A percentile compares a stretch with the other conserved stretches of the same genome.
Conservation (phyloP, 1,139 yeast genomes). For the Chernovozyma sophiae-reginae region DNA sequence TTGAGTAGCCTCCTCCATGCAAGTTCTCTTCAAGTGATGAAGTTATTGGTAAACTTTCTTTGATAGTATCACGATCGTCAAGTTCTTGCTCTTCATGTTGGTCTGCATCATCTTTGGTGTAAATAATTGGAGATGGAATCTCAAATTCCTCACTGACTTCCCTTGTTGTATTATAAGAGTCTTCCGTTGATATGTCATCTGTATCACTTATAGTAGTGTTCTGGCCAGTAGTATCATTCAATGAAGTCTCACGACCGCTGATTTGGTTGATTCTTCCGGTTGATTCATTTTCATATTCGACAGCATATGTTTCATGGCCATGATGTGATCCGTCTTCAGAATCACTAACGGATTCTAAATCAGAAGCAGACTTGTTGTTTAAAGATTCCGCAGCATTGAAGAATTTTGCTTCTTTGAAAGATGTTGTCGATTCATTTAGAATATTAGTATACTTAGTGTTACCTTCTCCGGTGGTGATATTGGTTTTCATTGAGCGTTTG, state of each 20-base stretch:
- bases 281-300: slow-evolving; percentile 27
- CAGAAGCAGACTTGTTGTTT: slow-evolving; percentile 9
- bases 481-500: neutral
- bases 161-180: slow-evolving; percentile 1
- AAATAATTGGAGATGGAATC: neutral
- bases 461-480: slow-evolving; percentile 4
- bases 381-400: slow-evolving; percentile 8
- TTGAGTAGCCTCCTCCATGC: neutral
- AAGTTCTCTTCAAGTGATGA: neutral
- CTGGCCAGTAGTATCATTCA: neutral
- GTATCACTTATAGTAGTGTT: neutral
- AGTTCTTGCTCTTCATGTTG: neutral
- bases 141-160: neutral
- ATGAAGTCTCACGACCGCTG: neutral
- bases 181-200: slow-evolving; percentile 1
- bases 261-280: neutral
- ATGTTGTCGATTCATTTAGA: slow-evolving; percentile 24
- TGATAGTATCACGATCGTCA: neutral
- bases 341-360: slow-evolving; percentile 16
- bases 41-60: neutral
- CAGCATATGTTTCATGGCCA: slow-evolving; percentile 15
- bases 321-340: slow-evolving; percentile 11
- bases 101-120: neutral
- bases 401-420: slow-evolving; percentile 10
- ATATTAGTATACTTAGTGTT: slow-evolving; percentile 20